Evolutionary conservation across 2,329 filamentous ascomycete species (phyloP), one percentile per base, ranked within the genome.

Genomic region (Aspergillus candidus): DNA sequence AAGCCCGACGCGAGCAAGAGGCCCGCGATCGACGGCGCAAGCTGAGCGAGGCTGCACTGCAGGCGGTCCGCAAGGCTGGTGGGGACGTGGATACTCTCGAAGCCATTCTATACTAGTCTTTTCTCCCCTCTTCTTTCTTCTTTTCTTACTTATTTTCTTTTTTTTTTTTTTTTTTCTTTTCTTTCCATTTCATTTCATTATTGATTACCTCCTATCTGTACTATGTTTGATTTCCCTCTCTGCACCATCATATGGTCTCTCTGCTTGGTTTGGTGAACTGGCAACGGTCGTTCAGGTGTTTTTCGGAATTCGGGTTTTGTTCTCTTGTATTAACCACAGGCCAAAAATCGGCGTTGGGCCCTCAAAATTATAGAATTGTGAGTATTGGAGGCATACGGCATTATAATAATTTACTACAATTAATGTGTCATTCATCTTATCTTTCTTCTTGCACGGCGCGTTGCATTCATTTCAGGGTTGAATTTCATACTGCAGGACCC

Each of bases 1-100:
- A 96, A 64, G 88, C 88, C n/a, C 73, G 89, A 43, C 73, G 93
- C 40, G 91, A 97, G 66, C 86, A 88, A 64, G 91, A 96, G 70
- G 88, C 88, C 2, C 74, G 78, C 41, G 91, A 96, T 60, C 83
- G 84, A 67, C 74, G 86, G 56, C 71, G 68, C 46, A 68, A 68
- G 51, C 49, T 71, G 30, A 66, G 65, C 39, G 68, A 70, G 46
- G 68, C 66, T 44, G 68, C 68, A 30, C 56, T 71, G 41, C 60
- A 64, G 39, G 70, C 70, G 37, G 68, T 73, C 35, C 62, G 63
- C 43, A 68, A 61, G 46, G 70, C 70, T 32, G 70, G 70, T 13
- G 70, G 70, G 14, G 70, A 73, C 48, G 67, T 72, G 37, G 66
- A 71, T 48, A 68, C 66, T 39, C 52, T 70, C 31, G 65, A 70